Base-by-base conservation (phyloP, 345 rosid genomes). In the Conringia planisiliqua region DNA sequence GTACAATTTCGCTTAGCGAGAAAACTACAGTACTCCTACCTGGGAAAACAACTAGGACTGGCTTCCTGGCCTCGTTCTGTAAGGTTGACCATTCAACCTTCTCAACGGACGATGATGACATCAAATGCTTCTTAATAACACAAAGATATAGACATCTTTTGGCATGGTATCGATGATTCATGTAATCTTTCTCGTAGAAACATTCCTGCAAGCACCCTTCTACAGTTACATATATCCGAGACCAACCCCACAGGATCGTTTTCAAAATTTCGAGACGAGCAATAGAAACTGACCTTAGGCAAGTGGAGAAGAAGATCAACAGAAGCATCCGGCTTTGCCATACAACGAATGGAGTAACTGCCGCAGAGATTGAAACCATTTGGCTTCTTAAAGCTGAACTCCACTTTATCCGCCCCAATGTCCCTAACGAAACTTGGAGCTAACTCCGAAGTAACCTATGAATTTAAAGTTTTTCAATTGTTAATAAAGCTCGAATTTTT, bases 1-100 rank as follows among this genome's bases (percentile, higher is more conserved):
- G 1, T 57, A 29, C 18, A 6, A 74, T 58, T 18, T 38, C 46
- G 44, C 29, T 8, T 36, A 58, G 2, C 3, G 1, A 14, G 3
- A 33, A 59, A 63, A 76, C 22, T 16, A 26, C 32, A 68, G 14
- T 66, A 72, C 56, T 88, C 98, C 88, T 82, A 93, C 98, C 96
- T 82, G 97, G 98, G 82, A 82, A 79, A 67, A 87, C 86, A 51
- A 87, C 82, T 68, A 94, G 70, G 4, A 90, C 74, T 58, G 98
- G 98, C 81, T 94, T 94, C 44, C 96, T 79, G n/a, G 92, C 97
- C 83, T 94, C 97, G 27, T 88, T 91, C 75, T 91, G 92, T 7
- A 88, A 71, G 35, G 78, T 59, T 1, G 98, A 88, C 98, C 97
- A 94, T 35, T 84, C 91, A 68, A 91, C 84, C 82, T 87, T 94